These are phyloP conservation scores for Pseudoscleropodium purum DNA, from an alignment of 225 moss, liverwort and hornwort species.

Conservation along the genomic window DNA sequence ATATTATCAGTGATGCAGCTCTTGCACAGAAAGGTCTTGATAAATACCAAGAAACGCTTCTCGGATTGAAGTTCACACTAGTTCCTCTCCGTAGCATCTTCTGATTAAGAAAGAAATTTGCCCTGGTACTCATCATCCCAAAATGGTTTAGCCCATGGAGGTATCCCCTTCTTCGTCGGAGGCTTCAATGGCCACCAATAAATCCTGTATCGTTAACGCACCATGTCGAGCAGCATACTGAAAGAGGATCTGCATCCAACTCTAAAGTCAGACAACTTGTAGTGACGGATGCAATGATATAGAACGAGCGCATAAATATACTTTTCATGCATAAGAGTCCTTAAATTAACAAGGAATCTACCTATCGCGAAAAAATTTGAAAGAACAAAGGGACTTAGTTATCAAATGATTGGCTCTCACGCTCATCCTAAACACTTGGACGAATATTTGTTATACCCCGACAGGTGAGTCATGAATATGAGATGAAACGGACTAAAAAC, in stretches of 20 bases:
- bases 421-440: background rate
- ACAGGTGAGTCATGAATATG: background rate
- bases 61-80: background rate
- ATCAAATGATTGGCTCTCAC: background rate
- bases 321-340: background rate
- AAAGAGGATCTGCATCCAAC: slow-evolving; percentile 64
- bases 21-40: background rate
- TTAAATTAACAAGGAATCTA: background rate
- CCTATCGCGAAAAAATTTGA: background rate
- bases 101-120: background rate
- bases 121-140: background rate
- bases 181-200: slow-evolving; percentile 65
- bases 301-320: background rate
- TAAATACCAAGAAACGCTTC: background rate
- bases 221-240: slow-evolving; percentile 88
- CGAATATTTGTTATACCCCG: background rate
- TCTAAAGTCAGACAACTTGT: background rate
- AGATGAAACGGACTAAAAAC: background rate
- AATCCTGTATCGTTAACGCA: slow-evolving; percentile 56
- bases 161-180: slow-evolving; percentile 65
- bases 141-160: slow-evolving; percentile 36
- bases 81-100: background rate
- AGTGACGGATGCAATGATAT: background rate
- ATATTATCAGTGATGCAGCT: background rate
- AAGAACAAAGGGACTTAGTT: background rate